Evolutionary conservation across 768 basidiomycete genomes (phyloP), one percentile per base, ranked within the genome.

Genomic region (Pholiota microspora): DNA sequence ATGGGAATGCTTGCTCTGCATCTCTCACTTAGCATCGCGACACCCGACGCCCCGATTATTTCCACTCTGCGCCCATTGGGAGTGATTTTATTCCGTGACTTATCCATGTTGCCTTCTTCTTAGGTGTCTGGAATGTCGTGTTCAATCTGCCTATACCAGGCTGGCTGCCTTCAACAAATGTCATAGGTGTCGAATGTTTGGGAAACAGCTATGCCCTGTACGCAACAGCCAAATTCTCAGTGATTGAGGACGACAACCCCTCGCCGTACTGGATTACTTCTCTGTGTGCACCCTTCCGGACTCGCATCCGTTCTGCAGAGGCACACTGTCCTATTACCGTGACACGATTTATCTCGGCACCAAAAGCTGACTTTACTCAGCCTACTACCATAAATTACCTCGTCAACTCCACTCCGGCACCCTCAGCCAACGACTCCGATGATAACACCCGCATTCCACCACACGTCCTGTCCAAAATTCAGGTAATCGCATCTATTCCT

Each of bases 131-230:
- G 86, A 84, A 88, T 59, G 74, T 93, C 52, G 74, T 85, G 15
- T 96, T 95, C 67, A 86, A 93, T 67, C 71, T 97, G 3, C 78
- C 82, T 13, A 72, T 95, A n/a, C 93, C 94, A 4, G 94, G 93
- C 15, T 96, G 94, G 94, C 77, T 97, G 2, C 94, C 94, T 7
- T 76, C 78, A 1, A 77, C 82, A 13, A 73, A 82, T 23, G 62
- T 49, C 2, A 78, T 83, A 54, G 82, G 84, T 23, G 67, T 76
- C 13, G 76, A 77, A 16, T 75, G 76, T 10, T 64, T 79, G 29
- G 88, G 88, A 18, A 81, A 82, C 5, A 78, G 77, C 51, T 93
- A 93, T 64, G 73, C 76, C 16, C 74, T 93, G 24, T 82, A 80
- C 58, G 88, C 89, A 13, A 80, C 80, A 23, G 88, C 86, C 7